phyloP scores from a whole-genome alignment of 768 basidiomycete genomes.

The Podaxis sp. region DNA sequence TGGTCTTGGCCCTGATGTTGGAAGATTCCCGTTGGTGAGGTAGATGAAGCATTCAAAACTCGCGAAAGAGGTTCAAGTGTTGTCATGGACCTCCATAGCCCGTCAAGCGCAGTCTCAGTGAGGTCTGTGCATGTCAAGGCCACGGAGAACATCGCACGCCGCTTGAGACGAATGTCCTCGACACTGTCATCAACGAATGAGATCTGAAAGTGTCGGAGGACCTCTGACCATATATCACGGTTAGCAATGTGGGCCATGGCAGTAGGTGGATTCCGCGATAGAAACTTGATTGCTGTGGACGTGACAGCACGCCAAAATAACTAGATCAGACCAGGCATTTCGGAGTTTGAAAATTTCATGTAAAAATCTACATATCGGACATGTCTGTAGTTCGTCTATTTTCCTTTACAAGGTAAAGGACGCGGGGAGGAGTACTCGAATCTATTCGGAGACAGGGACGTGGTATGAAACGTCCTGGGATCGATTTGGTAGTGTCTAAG shows the following conservation, averaged over 20 bases:
- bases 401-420: no score
- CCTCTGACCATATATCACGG: background rate
- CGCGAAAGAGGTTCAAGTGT: background rate
- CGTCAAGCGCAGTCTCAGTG: background rate
- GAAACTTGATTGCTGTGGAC: no score
- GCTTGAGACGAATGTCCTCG: background rate
- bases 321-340: no score
- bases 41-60: background rate
- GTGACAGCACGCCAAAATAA: no score
- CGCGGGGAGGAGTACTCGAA: no score
- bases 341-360: no score
- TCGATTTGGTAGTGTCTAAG: no score
- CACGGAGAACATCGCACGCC: background rate
- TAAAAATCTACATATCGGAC: no score
- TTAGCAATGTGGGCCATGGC: background rate
- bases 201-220: background rate
- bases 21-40: background rate
- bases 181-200: background rate
- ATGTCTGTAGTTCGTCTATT: no score
- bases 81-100: slow-evolving; percentile 4
- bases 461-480: no score
- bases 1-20: background rate
- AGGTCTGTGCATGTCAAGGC: background rate
- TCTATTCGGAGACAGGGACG: no score
- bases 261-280: no score